Conservation (phyloP, 768 basidiomycete genomes). For the Mycena metata region DNA sequence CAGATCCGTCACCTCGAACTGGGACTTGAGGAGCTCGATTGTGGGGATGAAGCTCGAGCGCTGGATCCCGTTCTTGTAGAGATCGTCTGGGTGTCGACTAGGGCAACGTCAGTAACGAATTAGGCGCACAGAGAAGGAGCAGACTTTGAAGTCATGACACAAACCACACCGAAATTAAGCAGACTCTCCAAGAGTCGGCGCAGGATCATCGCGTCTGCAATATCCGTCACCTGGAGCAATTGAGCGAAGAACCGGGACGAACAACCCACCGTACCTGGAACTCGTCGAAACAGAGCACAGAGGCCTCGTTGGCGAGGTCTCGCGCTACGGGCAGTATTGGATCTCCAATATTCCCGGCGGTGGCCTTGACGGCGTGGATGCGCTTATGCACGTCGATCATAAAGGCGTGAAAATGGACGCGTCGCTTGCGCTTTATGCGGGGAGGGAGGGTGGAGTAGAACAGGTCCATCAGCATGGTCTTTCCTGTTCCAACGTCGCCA, state of each 20-base stretch:
- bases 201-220: conserved; percentile 98
- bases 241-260: conserved; percentile 18
- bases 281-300: conserved; percentile 95
- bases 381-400: conserved; percentile 99
- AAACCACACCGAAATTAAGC: conserved; percentile 90
- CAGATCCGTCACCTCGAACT: conserved; percentile 90
- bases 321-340: conserved; percentile 90
- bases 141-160: conserved; percentile 97
- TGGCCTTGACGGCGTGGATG: conserved; percentile 83
- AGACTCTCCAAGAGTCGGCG: conserved; percentile 90
- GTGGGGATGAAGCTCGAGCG: conserved; percentile 94
- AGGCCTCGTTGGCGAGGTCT: conserved; percentile 87
- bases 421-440: conserved; percentile 76
- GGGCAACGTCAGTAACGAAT: conserved; percentile 4
- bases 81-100: conserved; percentile 96
- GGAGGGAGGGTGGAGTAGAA: conserved; percentile 88
- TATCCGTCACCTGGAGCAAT: conserved; percentile 85
- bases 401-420: conserved; percentile 98
- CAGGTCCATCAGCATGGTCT: conserved; percentile 99
- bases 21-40: conserved; percentile 91
- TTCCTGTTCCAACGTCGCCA: conserved; percentile 97
- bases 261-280: conserved; percentile 80
- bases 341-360: conserved; percentile 81
- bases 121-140: conserved; percentile 44
- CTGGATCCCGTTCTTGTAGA: conserved; percentile 99